A percentile compares a stretch with the other conserved stretches of the same genome.
Evolutionary conservation across 306 rosid species (phyloP).

Genomic region (Erythrophleum fordii): DNA sequence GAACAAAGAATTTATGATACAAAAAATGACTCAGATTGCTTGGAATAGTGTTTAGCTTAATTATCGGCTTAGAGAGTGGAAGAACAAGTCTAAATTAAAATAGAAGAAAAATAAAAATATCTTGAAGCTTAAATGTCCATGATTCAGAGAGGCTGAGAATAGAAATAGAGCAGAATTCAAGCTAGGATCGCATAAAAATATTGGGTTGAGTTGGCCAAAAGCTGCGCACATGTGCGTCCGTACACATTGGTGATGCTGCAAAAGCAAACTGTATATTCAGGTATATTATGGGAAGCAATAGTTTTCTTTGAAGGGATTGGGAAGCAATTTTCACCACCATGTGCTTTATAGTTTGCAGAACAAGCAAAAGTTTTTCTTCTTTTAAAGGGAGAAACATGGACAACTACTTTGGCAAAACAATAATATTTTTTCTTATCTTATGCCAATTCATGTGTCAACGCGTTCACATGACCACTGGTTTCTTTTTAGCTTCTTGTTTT

Average conservation of each 20-base stretch:
- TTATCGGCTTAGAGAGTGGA: constrained; percentile 33
- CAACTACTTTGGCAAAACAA: constrained; percentile 27
- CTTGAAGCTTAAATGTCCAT: constrained; percentile 16
- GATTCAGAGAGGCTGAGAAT: constrained; percentile 35
- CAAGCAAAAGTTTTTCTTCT: constrained; percentile 39
- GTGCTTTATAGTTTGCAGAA: constrained; percentile 50
- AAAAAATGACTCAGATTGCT: constrained; percentile 18
- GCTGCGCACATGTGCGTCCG: constrained; percentile 34
- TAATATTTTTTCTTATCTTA: not conserved
- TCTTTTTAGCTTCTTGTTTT: too few species aligned
- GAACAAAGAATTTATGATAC: constrained; percentile 3
- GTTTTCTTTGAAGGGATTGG: constrained; percentile 47
- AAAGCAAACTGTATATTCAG: constrained; percentile 32
- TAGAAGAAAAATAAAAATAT: constrained; percentile 34
- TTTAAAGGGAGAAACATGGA: not conserved
- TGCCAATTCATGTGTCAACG: not conserved
- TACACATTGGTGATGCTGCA: constrained; percentile 41
- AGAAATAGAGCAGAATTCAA: not conserved
- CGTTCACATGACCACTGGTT: not conserved
- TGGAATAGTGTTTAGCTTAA: constrained; percentile 34
- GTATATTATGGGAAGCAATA: constrained; percentile 41
- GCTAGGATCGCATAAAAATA: not conserved
- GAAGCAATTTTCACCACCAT: constrained; percentile 48
- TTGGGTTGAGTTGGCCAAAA: constrained; percentile 38
- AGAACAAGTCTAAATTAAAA: not conserved